Percentiles rank a stretch among this genome's conserved stretches.
Conservation (phyloP, 768 basidiomycete genomes). For the Phaeolepiota aurea region DNA sequence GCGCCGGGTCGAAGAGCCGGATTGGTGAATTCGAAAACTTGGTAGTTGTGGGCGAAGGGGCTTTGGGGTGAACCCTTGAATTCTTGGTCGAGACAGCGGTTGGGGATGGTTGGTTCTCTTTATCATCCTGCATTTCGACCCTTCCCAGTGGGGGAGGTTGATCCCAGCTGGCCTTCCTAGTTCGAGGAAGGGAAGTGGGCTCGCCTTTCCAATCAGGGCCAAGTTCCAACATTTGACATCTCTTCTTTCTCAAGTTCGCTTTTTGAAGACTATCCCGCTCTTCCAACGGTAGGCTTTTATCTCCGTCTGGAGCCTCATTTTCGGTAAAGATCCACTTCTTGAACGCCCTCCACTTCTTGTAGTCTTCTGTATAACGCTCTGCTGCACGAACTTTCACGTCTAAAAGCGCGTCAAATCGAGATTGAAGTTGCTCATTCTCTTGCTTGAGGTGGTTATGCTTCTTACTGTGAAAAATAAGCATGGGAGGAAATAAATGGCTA, state of each 20-base stretch:
- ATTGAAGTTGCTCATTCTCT: slow-evolving; percentile 26
- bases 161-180: neutral
- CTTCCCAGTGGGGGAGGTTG: slow-evolving; percentile 14
- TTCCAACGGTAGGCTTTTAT: slow-evolving; percentile 18
- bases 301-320: slow-evolving; percentile 17
- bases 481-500: too few species aligned
- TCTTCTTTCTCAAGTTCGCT: slow-evolving; percentile 14
- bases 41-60: too few species aligned
- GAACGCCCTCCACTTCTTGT: slow-evolving; percentile 41
- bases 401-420: slow-evolving; percentile 27
- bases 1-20: too few species aligned
- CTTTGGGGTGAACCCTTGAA: too few species aligned
- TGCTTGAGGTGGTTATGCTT: slow-evolving; percentile 6
- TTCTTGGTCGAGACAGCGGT: too few species aligned
- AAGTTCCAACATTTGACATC: slow-evolving; percentile 14
- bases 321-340: slow-evolving; percentile 34
- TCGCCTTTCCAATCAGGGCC: slow-evolving; percentile 9
- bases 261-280: slow-evolving; percentile 16
- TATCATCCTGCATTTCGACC: slow-evolving; percentile 12
- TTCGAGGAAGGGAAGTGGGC: slow-evolving; percentile 1
- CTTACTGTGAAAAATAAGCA: neutral
- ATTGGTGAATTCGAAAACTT: too few species aligned
- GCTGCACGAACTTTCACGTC: slow-evolving; percentile 31
- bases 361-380: slow-evolving; percentile 40
- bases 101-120: slow-evolving; percentile 18